Conservation (phyloP, 176 grass and related monocot genomes). For the Elymus sibiricus region DNA sequence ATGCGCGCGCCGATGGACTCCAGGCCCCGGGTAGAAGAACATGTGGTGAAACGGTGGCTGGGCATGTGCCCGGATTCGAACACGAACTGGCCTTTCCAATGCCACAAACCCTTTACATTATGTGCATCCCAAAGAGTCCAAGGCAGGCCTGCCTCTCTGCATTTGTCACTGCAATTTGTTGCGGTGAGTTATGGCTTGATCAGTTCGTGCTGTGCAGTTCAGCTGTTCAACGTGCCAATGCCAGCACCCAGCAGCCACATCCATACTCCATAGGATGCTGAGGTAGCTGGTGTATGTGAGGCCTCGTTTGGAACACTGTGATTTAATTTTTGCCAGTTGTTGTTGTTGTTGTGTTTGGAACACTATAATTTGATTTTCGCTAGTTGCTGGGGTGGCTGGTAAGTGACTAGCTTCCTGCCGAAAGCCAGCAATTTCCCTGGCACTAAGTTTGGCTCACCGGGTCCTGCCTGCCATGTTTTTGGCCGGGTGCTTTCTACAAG, state of each 20-base stretch:
- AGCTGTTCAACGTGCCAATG: not conserved
- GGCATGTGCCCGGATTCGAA: conserved; percentile 37
- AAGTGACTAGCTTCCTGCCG: not conserved
- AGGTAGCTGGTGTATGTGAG: not conserved
- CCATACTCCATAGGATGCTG: not conserved
- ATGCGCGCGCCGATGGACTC: conserved; percentile 17
- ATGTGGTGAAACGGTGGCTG: conserved; percentile 13
- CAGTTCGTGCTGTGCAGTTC: not conserved
- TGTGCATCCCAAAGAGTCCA: conserved; percentile 14
- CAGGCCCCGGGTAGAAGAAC: not conserved
- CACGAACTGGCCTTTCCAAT: not conserved
- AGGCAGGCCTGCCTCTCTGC: not conserved
- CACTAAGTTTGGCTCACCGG: not conserved
- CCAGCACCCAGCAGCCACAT: not conserved
- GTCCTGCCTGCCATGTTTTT: not conserved
- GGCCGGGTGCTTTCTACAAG: not conserved
- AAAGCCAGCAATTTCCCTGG: not conserved
- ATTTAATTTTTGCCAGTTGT: too few species aligned
- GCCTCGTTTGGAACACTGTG: not conserved
- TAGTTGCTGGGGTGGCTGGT: too few species aligned
- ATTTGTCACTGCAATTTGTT: not conserved
- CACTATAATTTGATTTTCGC: too few species aligned
- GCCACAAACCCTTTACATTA: not conserved
- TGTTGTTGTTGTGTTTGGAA: too few species aligned
- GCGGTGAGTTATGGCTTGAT: not conserved